A percentile compares a stretch with the other conserved stretches of the same genome.
These are phyloP conservation scores for Talaromyces trachyspermus DNA, from an alignment of 495 filamentous ascomycete genomes.

Conservation along the genomic window DNA sequence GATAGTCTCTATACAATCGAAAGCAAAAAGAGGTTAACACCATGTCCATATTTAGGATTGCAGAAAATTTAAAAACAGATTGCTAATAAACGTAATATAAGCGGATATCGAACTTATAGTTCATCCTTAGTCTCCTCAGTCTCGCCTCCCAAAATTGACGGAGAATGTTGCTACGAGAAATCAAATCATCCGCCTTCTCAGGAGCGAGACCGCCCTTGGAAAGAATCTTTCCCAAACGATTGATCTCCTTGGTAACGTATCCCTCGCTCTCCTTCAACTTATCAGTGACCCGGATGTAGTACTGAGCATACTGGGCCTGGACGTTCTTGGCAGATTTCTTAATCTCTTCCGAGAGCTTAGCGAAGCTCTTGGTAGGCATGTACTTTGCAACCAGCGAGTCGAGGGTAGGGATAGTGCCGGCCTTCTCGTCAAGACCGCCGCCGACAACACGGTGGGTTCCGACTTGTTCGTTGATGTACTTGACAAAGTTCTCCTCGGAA, in stretches of 20 bases:
- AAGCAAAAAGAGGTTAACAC: too few relatives aligned
- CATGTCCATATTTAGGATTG: too few relatives aligned
- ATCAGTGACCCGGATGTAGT: conserved; percentile 84
- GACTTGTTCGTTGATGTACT: conserved; percentile 81
- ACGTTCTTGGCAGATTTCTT: conserved; percentile 61
- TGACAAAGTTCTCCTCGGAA: conserved; percentile 65
- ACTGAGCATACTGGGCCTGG: conserved; percentile 79
- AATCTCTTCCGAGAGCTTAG: conserved; percentile 54
- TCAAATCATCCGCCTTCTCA: conserved; percentile 84
- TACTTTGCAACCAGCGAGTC: conserved; percentile 67
- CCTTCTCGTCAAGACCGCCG: conserved; percentile 69
- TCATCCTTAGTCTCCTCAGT: conserved; percentile 52
- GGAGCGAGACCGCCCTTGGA: conserved; percentile 79
- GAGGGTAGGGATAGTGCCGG: conserved; percentile 73
- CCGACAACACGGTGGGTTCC: conserved; percentile 81
- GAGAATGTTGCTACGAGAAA: conserved; percentile 81
- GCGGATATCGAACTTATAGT: conserved; percentile 41
- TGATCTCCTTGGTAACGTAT: conserved; percentile 81
- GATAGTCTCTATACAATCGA: too few relatives aligned
- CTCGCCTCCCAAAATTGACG: conserved; percentile 58
- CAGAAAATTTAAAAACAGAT: too few relatives aligned
- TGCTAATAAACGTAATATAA: too few relatives aligned
- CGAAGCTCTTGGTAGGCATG: conserved; percentile 42
- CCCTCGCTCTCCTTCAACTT: conserved; percentile 71
- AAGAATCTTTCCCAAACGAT: conserved; percentile 69